phyloP scores from a whole-genome alignment of 768 basidiomycete genomes.

The Auricularia heimuer region DNA sequence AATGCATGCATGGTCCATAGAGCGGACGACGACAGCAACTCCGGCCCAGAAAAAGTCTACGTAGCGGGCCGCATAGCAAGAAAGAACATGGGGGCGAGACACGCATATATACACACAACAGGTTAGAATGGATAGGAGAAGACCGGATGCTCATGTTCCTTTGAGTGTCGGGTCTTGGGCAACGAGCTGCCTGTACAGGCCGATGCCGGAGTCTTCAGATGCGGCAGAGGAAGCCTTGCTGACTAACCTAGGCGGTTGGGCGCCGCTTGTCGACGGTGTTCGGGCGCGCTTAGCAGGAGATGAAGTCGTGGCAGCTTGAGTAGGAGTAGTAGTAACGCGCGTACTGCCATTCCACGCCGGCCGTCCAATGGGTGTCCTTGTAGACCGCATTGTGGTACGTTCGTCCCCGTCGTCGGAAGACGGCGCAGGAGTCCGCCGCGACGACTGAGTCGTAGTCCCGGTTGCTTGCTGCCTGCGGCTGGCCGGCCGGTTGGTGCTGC shows the following conservation, averaged over 20 bases:
- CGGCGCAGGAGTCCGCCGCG: conserved; percentile 26
- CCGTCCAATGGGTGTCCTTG: conserved; percentile 44
- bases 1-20: not conserved
- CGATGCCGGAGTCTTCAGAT: conserved; percentile 75
- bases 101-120: not conserved
- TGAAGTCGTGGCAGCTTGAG: conserved; percentile 13
- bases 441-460: conserved; percentile 6
- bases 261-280: conserved; percentile 22
- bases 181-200: conserved; percentile 72
- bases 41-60: not conserved
- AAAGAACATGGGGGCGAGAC: not conserved
- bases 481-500: conserved; percentile 39
- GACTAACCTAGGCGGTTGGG: conserved; percentile 26
- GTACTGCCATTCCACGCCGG: conserved; percentile 66
- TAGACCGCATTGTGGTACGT: conserved; percentile 46
- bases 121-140: not conserved
- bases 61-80: not conserved
- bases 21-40: not conserved
- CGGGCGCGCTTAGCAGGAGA: conserved; percentile 38
- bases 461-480: conserved; percentile 50
- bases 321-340: conserved; percentile 24
- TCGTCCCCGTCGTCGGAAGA: conserved; percentile 52
- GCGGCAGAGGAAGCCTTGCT: conserved; percentile 58
- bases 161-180: conserved; percentile 45
- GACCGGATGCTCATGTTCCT: not conserved